Percentiles rank a stretch among this genome's conserved stretches.
These are phyloP conservation scores for Helicocarpus griseus DNA, from an alignment of 2,329 filamentous ascomycete genomes.

Conservation along the genomic window DNA sequence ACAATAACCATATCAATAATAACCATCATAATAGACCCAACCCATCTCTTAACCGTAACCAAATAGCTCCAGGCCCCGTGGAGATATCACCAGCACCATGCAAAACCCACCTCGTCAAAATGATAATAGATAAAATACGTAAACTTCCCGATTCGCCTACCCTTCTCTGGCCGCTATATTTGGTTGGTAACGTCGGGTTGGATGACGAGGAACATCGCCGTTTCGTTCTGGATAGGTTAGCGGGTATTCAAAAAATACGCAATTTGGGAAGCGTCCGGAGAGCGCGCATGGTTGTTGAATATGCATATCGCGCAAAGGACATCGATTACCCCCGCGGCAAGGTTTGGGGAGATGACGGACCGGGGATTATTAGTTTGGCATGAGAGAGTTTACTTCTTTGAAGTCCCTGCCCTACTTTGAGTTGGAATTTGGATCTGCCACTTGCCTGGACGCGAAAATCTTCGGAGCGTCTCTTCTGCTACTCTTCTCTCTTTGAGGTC, in stretches of 20 bases:
- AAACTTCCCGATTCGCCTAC: constrained; percentile 15
- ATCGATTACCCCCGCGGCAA: constrained; percentile 10
- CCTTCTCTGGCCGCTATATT: constrained; percentile 18
- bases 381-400: background rate
- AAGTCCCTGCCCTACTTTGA: no score
- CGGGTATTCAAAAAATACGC: constrained; percentile 15
- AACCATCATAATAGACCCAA: background rate
- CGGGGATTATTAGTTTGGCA: constrained; percentile 10
- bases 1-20: background rate
- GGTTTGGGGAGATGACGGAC: constrained; percentile 7
- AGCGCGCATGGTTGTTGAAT: constrained; percentile 16
- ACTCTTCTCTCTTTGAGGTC: no score
- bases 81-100: constrained; percentile 5
- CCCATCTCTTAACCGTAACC: background rate
- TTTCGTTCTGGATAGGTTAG: constrained; percentile 22
- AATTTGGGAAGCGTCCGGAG: constrained; percentile 22
- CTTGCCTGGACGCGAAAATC: no score
- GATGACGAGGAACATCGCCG: constrained; percentile 19
- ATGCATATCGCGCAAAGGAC: constrained; percentile 14
- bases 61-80: background rate
- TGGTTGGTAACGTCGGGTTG: constrained; percentile 17
- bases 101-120: constrained; percentile 11
- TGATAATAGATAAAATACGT: constrained; percentile 16
- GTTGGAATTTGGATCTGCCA: background rate
- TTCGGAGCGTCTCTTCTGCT: no score